A percentile compares a stretch with the other conserved stretches of the same genome.
phyloP scores from a whole-genome alignment of 2,329 filamentous ascomycete species.

The Dothideomycetes sp. region DNA sequence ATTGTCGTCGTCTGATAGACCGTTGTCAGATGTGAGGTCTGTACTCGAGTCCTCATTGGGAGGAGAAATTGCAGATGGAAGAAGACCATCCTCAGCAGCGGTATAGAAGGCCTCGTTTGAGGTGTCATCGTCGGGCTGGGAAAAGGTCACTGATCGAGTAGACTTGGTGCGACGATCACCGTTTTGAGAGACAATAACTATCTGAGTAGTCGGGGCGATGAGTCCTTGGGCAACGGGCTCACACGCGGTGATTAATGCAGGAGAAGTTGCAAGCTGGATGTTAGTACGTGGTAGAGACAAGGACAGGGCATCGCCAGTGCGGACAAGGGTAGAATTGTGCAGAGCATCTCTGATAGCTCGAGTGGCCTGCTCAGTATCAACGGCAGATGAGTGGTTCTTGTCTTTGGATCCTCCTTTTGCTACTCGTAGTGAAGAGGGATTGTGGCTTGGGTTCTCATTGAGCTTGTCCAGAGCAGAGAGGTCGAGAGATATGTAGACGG shows the following conservation, averaged over 20 bases:
- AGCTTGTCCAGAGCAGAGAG: slow-evolving; percentile 68
- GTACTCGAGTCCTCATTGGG: slow-evolving; percentile 17
- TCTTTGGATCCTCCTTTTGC: slow-evolving; percentile 20
- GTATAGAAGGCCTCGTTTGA: slow-evolving; percentile 89
- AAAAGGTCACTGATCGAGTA: slow-evolving; percentile 33
- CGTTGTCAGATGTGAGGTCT: slow-evolving; percentile 28
- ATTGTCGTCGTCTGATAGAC: slow-evolving; percentile 51
- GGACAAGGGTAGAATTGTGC: slow-evolving; percentile 62
- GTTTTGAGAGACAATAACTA: slow-evolving; percentile 61
- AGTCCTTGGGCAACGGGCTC: slow-evolving; percentile 89
- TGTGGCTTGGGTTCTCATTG: slow-evolving; percentile 74
- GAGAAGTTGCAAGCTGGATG: slow-evolving; percentile 73
- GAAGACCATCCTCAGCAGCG: slow-evolving; percentile 62
- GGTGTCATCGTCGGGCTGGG: slow-evolving; percentile 62
- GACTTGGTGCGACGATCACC: slow-evolving; percentile 30
- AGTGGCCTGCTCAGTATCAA: not conserved
- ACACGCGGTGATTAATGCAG: slow-evolving; percentile 82
- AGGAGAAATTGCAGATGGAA: not conserved
- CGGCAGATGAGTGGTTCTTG: not conserved
- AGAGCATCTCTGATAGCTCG: slow-evolving; percentile 8
- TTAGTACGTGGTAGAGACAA: slow-evolving; percentile 73
- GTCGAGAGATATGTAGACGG: slow-evolving; percentile 79
- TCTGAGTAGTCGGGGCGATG: slow-evolving; percentile 66
- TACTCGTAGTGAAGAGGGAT: slow-evolving; percentile 54
- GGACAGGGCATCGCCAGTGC: slow-evolving; percentile 73